Conservation (phyloP, 1,284 basidiomycete species). For the Wolfiporia cocos region DNA sequence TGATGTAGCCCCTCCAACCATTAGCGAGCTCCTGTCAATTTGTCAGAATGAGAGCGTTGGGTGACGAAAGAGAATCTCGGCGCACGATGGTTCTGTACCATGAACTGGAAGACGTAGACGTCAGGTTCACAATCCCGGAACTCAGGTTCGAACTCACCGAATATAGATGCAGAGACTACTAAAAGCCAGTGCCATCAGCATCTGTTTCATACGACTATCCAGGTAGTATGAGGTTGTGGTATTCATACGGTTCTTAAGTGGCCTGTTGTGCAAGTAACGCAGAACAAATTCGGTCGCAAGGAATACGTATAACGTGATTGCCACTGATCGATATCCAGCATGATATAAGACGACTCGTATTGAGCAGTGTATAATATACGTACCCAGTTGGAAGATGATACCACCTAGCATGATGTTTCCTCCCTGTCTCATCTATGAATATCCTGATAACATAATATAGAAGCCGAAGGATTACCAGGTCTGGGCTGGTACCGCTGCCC, state of each 20-base stretch:
- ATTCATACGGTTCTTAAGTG: slow-evolving; percentile 22
- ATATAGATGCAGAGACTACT: slow-evolving; percentile 34
- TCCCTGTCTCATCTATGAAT: slow-evolving; percentile 26
- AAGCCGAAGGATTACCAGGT: slow-evolving; percentile 14
- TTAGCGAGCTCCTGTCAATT: slow-evolving; percentile 36
- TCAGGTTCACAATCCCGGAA: background rate
- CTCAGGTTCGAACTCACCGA: slow-evolving; percentile 23
- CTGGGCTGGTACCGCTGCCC: slow-evolving; percentile 17
- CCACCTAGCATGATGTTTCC: slow-evolving; percentile 50
- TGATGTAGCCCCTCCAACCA: slow-evolving; percentile 49
- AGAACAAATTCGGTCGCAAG: slow-evolving; percentile 41
- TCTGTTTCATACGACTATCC: slow-evolving; percentile 25
- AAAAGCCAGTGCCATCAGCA: slow-evolving; percentile 30
- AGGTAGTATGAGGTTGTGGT: slow-evolving; percentile 10
- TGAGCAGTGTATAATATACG: slow-evolving; percentile 10
- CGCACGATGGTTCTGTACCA: slow-evolving; percentile 41
- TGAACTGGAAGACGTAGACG: slow-evolving; percentile 23
- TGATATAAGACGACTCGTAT: background rate
- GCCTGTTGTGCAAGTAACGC: slow-evolving; percentile 33
- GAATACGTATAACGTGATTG: slow-evolving; percentile 36
- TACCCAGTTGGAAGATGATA: slow-evolving; percentile 49
- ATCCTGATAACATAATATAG: background rate
- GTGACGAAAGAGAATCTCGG: background rate
- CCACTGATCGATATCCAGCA: slow-evolving; percentile 19
- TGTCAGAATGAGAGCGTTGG: background rate